Base-by-base conservation (phyloP, 495 filamentous ascomycete genomes). In the Cenococcum geophilum region DNA sequence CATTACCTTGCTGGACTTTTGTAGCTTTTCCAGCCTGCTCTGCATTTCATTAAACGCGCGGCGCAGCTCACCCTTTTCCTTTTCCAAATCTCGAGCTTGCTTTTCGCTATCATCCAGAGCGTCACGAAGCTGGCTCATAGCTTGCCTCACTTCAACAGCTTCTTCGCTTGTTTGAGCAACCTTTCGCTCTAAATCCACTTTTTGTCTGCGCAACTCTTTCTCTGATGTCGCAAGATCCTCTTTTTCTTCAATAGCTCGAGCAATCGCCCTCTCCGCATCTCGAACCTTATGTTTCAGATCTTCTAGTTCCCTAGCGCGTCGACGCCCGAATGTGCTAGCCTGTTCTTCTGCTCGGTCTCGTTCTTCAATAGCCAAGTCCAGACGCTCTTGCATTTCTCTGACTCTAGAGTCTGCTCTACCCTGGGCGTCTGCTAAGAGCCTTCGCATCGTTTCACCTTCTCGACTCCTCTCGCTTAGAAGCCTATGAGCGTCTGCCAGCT, bases 371-470 rank as follows among this genome's bases (percentile, higher is more conserved):
- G 90, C 90, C 0, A 86, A 78, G 61, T 97, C 93, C 83, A 97
- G 87, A 18, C 85, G 81, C 66, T 91, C 87, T 67, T 91, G 87
- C 83, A 95, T 91, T 64, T 97, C 95, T 27, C 89, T 83, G 5
- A 89, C 79, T 68, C 89, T 88, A 37, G 78, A 75, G 37, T 96
- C 91, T 11, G 93, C 81, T 43, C 89, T 81, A 58, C 87, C 80
- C 70, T 97, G 91, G 22, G 90, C 89, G 59, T 97, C 93, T 49
- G 84, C 86, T 8, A 98, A 78, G 51, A 97, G 78, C 23, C 91
- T 80, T 40, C 93, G 82, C 92, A 98, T 97, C 1, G 90, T 97
- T 73, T 98, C 92, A 2, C 84, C 89, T 74, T 98, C 95, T 22
- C 93, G 84, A n/a, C 89, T 92, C 18, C 95, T 85, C 73, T 97